Evolutionary conservation across 2,329 filamentous ascomycete species (phyloP), one percentile per base, ranked within the genome.

Genomic region (Akanthomyces muscarius): DNA sequence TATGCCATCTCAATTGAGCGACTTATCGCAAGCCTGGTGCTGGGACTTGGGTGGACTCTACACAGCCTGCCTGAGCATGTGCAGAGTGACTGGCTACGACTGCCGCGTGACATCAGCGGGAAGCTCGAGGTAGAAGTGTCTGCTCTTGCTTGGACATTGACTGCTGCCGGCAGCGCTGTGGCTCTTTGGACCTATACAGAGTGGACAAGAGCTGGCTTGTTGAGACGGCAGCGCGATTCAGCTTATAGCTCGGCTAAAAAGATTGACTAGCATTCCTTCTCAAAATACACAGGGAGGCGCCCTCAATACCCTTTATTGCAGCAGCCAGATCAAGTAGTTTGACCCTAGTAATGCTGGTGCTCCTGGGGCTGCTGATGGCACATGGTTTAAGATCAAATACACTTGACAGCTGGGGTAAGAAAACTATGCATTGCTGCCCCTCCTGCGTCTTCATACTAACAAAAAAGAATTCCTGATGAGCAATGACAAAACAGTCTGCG

Each of bases 71-170:
- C 51, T 16, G 21, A 54, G n/a, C 11, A 6, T 10, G n/a, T 54
- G 11, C 30, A 41, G 30, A 3, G 4, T 5, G n/a, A 41, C n/a
- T 38, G 33, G 44, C 11, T 58, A n/a, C 23, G 25, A 4, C 55
- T 58, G 25, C 55, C 55, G n/a, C 25, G 28, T 4, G 55, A 58
- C 11, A 38, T 48, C 28, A 28, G 30, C 1, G 44, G 44, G 5
- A 58, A 50, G 18, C 42, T 58, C 4, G 28, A 58, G 16, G 55
- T 58, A 14, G 55, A 58, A 28, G 45, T 58, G 42, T 45, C 55
- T 23, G 55, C 55, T 58, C 45, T 58, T 16, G 55, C 55, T 5
- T 58, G 55, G 55, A 58, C 55, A 7, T 48, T 58, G 55, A 58
- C 55, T 13, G 55, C 55, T n/a, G 55, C 55, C 1, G 42, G 55